Base-by-base conservation (phyloP, 306 rosid genomes). In the Potentilla sterilis region DNA sequence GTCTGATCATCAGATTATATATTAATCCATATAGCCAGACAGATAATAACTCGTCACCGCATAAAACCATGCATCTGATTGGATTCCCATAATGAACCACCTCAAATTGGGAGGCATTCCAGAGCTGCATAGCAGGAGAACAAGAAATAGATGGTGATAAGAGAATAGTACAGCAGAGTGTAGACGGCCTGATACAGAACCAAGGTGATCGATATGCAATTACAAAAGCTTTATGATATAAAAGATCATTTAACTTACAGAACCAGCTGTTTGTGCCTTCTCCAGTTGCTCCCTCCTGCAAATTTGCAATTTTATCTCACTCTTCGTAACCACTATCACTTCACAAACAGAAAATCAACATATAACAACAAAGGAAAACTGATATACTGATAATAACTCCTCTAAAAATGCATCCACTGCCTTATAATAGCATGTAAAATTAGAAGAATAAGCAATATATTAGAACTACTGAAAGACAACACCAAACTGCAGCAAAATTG, bases 101-200 rank as follows among this genome's bases (percentile, higher is more conserved):
- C 95, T 94, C 98, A 83, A 87, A 72, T 77, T 94, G 98, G 78
- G 97, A 90, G 77, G 97, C 98, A 85, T 94, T 94, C 98, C 98
- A 92, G 40, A 95, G 98, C 98, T 92, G 95, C 68, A 48, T 75
- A 64, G 28, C 76, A 72, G 21, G 76, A 40, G 11, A 6, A 73
- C 55, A 58, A 14, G 68, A 73, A 44, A 35, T 43, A 57, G 55
- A 24, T 58, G 55, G 42, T 38, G 19, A 44, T 44, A 4, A 44
- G 4, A 52, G 19, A 46, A 51, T 3, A 16, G 74, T 41, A 73
- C 44, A 15, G 24, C 48, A 28, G 28, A 28, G 28, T 28, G 28
- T 1, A 32, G 34, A 69, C 34, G 62, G 21, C 22, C 34, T 38
- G n/a, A 12, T 64, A 75, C 69, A 34, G 54, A 61, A 43, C 64